phyloP scores from a whole-genome alignment of 345 rosid genomes.

The Lenwebbia sp. region DNA sequence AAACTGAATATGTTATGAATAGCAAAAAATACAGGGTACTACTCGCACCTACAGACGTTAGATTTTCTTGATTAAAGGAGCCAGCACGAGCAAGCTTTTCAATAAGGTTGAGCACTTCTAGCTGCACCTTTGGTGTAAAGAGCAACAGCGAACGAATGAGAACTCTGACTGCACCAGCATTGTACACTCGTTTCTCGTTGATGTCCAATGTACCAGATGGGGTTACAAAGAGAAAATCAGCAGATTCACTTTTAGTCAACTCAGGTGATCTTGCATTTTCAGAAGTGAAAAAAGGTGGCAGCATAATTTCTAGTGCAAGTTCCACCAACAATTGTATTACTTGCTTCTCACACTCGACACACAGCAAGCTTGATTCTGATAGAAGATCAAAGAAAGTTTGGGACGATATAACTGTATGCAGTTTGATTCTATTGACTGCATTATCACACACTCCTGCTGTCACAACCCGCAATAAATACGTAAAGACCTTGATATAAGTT shows the following conservation, averaged over 20 bases:
- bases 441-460: constrained; percentile 81
- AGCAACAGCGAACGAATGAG: constrained; percentile 79
- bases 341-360: constrained; percentile 91
- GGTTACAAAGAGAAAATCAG: constrained; percentile 40
- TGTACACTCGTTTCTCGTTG: constrained; percentile 76
- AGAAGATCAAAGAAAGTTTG: constrained; percentile 91
- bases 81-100: constrained; percentile 82
- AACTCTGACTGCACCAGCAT: constrained; percentile 85
- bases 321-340: constrained; percentile 85
- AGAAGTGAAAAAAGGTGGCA: constrained; percentile 76
- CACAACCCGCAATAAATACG: constrained; percentile 76
- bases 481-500: constrained; percentile 61
- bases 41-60: constrained; percentile 84
- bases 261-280: constrained; percentile 37
- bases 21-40: background rate
- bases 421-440: constrained; percentile 72
- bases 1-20: background rate
- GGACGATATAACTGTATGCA: constrained; percentile 71
- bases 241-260: constrained; percentile 30
- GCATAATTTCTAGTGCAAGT: constrained; percentile 90
- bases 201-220: constrained; percentile 59
- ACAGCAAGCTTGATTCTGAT: constrained; percentile 87
- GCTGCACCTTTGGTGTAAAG: constrained; percentile 89
- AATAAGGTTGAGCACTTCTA: constrained; percentile 71
- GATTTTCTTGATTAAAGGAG: constrained; percentile 90